A percentile compares a stretch with the other conserved stretches of the same genome.
These are phyloP conservation scores for Dioszegia hungarica DNA, from an alignment of 768 basidiomycete species.

Conservation along the genomic window DNA sequence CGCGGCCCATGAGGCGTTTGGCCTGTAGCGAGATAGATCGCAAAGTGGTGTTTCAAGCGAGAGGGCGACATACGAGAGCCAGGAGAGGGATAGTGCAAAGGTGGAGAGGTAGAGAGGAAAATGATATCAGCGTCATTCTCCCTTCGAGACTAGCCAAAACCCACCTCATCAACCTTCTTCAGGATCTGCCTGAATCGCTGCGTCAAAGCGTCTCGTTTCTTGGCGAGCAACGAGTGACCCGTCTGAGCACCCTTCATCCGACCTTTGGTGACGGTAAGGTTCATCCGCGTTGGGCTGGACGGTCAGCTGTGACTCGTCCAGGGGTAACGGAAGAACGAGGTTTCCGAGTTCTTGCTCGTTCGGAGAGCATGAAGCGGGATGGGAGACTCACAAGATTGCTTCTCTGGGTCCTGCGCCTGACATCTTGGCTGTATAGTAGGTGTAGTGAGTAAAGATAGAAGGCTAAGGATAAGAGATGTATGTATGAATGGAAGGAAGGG, in stretches of 20 bases:
- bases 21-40: constrained; percentile 64
- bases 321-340: background rate
- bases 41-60: background rate
- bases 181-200: constrained; percentile 91
- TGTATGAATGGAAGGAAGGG: background rate
- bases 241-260: constrained; percentile 83
- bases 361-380: too few relatives aligned
- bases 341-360: too few relatives aligned
- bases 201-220: constrained; percentile 95
- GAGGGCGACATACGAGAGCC: background rate
- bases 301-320: background rate
- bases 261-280: constrained; percentile 75
- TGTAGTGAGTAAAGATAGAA: background rate
- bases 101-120: background rate
- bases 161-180: constrained; percentile 93
- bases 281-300: constrained; percentile 86
- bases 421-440: constrained; percentile 54
- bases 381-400: constrained; percentile 62
- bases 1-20: constrained; percentile 96
- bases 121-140: too few relatives aligned
- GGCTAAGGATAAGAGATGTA: too few relatives aligned
- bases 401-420: constrained; percentile 85
- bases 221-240: constrained; percentile 89
- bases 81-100: background rate
- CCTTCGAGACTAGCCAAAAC: constrained; percentile 19